Evolutionary conservation across 2,329 filamentous ascomycete species (phyloP), one percentile per base, ranked within the genome.

Genomic region (Neobulgaria alba): DNA sequence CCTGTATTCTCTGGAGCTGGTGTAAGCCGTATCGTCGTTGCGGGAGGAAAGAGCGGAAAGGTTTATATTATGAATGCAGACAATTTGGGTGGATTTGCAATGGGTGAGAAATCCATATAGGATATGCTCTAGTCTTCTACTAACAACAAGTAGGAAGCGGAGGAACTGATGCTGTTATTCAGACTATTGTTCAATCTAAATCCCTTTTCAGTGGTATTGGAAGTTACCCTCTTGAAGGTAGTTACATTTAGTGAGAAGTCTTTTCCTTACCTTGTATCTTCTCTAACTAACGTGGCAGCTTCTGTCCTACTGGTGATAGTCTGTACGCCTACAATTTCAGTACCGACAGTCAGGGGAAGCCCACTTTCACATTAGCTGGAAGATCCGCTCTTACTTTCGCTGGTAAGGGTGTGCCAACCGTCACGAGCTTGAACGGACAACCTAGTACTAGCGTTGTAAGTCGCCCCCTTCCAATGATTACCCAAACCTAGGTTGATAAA

Each of bases 51-150:
- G 12, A 21, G 23, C 16, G 42, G 42, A 3, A 39, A 33, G 12
- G 16, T 44, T 5, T 44, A 41, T 19, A n/a, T 44, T n/a, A 29
- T 44, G 42, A 38, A 44, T 39, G 42, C 42, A 9, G 38, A 44
- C 30, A 36, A 32, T 15, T 20, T 44, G 29, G 42, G 42, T 29
- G 42, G 42, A 17, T 44, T 40, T 33, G 33, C 20, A 31, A n/a
- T n/a, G n/a, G 40, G 36, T 41, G 34, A 33, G 32, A 30, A 38
- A 15, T 19, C n/a, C n/a, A n/a, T n/a, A n/a, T n/a, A n/a, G n/a
- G n/a, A n/a, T n/a, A n/a, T n/a, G n/a, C n/a, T n/a, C n/a, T n/a
- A n/a, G n/a, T n/a, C n/a, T n/a, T n/a, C n/a, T n/a, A n/a, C n/a
- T 32, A 32, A 32, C n/a, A 7, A 32, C n/a, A 32, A 32, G 30